Conservation (phyloP, 2,329 filamentous ascomycete genomes). For the Clonostachys rosea region DNA sequence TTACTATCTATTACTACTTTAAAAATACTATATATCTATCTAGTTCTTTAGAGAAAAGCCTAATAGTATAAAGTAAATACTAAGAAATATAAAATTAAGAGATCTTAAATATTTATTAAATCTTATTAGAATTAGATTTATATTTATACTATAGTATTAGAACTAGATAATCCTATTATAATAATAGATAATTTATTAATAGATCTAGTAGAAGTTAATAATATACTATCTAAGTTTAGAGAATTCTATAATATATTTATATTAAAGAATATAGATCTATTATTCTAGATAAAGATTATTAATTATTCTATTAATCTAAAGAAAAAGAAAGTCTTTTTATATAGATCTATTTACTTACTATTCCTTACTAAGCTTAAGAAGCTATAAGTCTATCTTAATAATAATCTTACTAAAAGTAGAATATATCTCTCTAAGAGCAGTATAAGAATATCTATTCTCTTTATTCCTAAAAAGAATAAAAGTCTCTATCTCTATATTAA, state of each 20-base stretch:
- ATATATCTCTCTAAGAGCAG: neutral
- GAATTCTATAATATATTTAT: neutral
- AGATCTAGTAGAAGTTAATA: neutral
- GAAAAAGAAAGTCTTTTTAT: neutral
- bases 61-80: neutral
- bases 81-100: neutral
- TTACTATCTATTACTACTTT: slow-evolving; percentile 2
- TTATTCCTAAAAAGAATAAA: neutral
- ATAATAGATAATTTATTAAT: neutral
- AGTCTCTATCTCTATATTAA: neutral
- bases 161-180: neutral
- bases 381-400: neutral
- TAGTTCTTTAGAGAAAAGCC: neutral
- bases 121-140: neutral
- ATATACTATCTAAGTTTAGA: neutral
- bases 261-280: neutral
- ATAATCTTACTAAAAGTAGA: neutral
- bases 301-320: neutral
- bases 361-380: neutral
- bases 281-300: neutral
- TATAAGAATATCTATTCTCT: neutral
- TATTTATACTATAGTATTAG: neutral
- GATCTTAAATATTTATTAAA: neutral
- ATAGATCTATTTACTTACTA: neutral
- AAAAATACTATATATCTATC: neutral